phyloP scores from a whole-genome alignment of 1,139 yeast genomes.

The Sugiyamaella pinicola region DNA sequence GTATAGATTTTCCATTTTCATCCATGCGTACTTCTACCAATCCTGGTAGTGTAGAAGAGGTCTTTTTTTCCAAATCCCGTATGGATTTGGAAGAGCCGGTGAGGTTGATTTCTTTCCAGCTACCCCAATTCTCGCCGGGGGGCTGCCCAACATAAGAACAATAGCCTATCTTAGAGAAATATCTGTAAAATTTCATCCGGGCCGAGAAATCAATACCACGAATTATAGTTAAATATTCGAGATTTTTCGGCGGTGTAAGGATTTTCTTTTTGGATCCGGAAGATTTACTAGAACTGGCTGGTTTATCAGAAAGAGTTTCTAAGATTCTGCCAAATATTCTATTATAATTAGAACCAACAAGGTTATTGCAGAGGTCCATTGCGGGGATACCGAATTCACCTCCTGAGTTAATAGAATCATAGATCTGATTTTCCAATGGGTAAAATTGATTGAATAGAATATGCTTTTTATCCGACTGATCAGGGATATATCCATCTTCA shows the following conservation, averaged over 20 bases:
- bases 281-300: slow-evolving; percentile 43
- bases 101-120: slow-evolving; percentile 26
- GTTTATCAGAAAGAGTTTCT: slow-evolving; percentile 45
- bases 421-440: slow-evolving; percentile 67
- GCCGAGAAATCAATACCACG: slow-evolving; percentile 75
- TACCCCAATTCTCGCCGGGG: slow-evolving; percentile 39
- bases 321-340: slow-evolving; percentile 54
- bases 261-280: slow-evolving; percentile 31
- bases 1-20: slow-evolving; percentile 27
- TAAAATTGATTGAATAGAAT: slow-evolving; percentile 52
- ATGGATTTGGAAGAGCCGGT: slow-evolving; percentile 23
- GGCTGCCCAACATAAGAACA: slow-evolving; percentile 37
- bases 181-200: slow-evolving; percentile 69
- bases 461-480: neutral
- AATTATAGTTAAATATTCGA: slow-evolving; percentile 51
- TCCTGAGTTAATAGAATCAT: slow-evolving; percentile 48
- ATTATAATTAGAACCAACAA: slow-evolving; percentile 58
- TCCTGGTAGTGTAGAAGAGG: slow-evolving; percentile 34
- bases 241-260: slow-evolving; percentile 26
- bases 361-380: slow-evolving; percentile 50
- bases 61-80: slow-evolving; percentile 31
- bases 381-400: slow-evolving; percentile 58
- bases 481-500: slow-evolving; percentile 37
- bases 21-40: slow-evolving; percentile 28
- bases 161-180: slow-evolving; percentile 54